Base-by-base conservation (phyloP, 352 stramenopile species). In the Phytophthora sansomeana region DNA sequence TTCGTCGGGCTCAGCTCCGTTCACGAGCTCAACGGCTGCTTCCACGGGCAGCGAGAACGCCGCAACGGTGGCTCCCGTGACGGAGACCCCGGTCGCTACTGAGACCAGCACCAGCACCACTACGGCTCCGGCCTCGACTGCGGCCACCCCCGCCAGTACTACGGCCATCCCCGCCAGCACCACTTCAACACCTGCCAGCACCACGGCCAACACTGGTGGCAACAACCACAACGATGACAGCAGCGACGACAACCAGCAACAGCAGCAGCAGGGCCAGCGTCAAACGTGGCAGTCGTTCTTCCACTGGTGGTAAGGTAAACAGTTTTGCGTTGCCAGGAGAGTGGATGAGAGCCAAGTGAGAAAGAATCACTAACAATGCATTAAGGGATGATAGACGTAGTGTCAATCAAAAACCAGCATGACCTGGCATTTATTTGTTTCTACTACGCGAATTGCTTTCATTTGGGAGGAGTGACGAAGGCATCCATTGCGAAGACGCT, bases 401-500 rank as follows among this genome's bases (percentile, higher is more conserved):
- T 62, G 58, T 72, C 58, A 64, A 69, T 63, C 64, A 49, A 60
- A 36, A 67, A 54, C 58, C 62, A 59, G 42, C 26, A 43, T 58
- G 29, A 33, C 53, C 57, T 72, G 64, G 58, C 51, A 47, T 69
- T 55, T 73, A 68, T 51, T 56, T 72, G 57, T 68, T 67, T 44
- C 42, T 14, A 52, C 26, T 43, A 26, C 32, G 14, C 24, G 61
- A 29, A 24, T 60, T 24, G 21, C 21, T 46, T 28, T 64, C 19
- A 39, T 5, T 43, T 51, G 33, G 33, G 41, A 41, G 39, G 32
- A 69, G 47, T 24, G 62, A 46, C 7, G 47, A 64, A 16, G 69
- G 67, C 72, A 87, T 80, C 81, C 81, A 90, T 29, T 67, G 67
- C 5, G 77, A 85, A n/a, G 81, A 87, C 7, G 78, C 72, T 11